Evolutionary conservation across 2,329 filamentous ascomycete species (phyloP), one percentile per base, ranked within the genome.

Genomic region (Beauveria medogensis): DNA sequence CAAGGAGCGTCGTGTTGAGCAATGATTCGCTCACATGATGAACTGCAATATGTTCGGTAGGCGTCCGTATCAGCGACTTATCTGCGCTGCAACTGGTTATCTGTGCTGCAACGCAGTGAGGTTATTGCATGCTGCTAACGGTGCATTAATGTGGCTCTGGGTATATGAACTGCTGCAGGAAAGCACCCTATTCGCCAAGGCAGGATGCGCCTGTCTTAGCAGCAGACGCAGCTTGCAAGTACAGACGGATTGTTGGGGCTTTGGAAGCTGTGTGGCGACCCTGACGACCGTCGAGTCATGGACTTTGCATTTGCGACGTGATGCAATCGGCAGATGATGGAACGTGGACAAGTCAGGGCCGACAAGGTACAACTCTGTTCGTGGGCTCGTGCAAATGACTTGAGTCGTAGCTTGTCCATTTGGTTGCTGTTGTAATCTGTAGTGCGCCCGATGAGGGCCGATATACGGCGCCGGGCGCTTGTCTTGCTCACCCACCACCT

Each of bases 81-180:
- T 16, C 30, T 34, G 30, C 30, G 30, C 22, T 58, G 47, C 37
- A 30, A 41, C 46, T 58, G 22, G 20, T 40, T n/a, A 47, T 47
- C 6, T 37, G 47, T 28, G 44, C 44, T 51, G 55, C 46, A 58
- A 50, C 20, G 28, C n/a, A 26, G 46, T 51, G 10, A 47, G 3
- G n/a, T 14, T 28, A 30, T 58, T 58, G 24, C 47, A 41, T 50
- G 44, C 44, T 28, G 30, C 5, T 20, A 57, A 41, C 46, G 37
- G 46, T 44, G 55, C 55, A 59, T 59, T 40, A 47, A 22, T 51
- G 55, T 59, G 55, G 55, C 47, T 44, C 47, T 48, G 20, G 20
- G 44, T 22, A 44, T 37, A 24, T 59, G 55, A 59, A 51, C 55
- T 41, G 55, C 14, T 48, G 30, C 46, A 40, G 55, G 44, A 57